Conservation (phyloP, 805 yeast genomes). For the Grigorovia yakushimaensis region DNA sequence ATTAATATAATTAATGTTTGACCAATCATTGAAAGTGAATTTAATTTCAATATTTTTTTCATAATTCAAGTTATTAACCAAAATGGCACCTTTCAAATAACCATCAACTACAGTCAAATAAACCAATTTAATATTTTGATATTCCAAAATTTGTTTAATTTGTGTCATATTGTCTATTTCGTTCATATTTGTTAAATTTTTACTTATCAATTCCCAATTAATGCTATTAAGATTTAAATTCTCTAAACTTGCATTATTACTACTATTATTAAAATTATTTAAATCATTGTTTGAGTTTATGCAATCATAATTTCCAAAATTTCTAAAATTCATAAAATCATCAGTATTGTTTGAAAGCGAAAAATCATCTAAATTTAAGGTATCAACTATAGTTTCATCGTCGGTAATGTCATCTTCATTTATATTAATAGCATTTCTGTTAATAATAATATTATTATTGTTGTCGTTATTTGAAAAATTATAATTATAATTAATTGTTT, state of each 20-base stretch:
- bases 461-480: neutral
- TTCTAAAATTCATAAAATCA: neutral
- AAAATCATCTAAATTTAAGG: neutral
- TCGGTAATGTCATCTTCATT: neutral
- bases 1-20: slow-evolving; percentile 22
- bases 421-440: neutral
- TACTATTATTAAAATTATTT: neutral
- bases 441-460: neutral
- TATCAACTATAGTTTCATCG: neutral
- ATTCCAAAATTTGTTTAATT: neutral
- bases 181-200: neutral
- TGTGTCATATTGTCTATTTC: neutral
- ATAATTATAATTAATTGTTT: neutral
- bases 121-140: slow-evolving; percentile 14
- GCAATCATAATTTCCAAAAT: too few species aligned
- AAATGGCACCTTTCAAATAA: slow-evolving; percentile 18
- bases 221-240: neutral
- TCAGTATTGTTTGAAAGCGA: neutral
- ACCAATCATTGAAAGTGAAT: slow-evolving; percentile 27
- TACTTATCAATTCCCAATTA: neutral
- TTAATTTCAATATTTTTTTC: slow-evolving; percentile 27
- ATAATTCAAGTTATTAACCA: slow-evolving; percentile 25
- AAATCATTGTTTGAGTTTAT: neutral
- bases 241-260: neutral
- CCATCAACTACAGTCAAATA: slow-evolving; percentile 2